These are phyloP conservation scores for Malus sylvestris DNA, from an alignment of 306 rosid genomes.

Conservation along the genomic window DNA sequence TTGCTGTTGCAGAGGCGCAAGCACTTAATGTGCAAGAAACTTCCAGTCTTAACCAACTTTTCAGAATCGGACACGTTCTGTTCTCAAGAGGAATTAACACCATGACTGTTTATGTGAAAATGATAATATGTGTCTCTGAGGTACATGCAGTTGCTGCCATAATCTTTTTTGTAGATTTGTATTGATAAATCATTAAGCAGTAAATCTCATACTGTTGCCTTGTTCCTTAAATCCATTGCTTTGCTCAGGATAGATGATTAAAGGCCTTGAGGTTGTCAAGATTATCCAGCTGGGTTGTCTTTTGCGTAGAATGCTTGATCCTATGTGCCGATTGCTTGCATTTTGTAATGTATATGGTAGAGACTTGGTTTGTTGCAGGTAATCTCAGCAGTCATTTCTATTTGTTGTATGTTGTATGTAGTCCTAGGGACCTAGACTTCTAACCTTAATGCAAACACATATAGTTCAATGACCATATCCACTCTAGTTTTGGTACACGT, in stretches of 20 bases:
- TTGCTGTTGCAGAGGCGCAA: conserved; percentile 85
- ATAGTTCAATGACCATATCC: background rate
- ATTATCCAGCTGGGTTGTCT: conserved; percentile 19
- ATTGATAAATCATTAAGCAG: background rate
- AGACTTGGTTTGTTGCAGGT: conserved; percentile 36
- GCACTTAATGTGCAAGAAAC: conserved; percentile 79
- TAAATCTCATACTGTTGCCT: background rate
- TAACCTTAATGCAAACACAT: conserved; percentile 2
- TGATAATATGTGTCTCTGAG: conserved; percentile 18
- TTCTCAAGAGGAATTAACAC: conserved; percentile 31
- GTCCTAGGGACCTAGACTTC: background rate
- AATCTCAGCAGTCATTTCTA: conserved; percentile 14
- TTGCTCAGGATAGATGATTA: conserved; percentile 21
- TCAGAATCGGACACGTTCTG: conserved; percentile 34
- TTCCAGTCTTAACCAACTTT: conserved; percentile 37
- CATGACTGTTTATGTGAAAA: conserved; percentile 12
- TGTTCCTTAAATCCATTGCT: conserved; percentile 8
- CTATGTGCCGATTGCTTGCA: conserved; percentile 26
- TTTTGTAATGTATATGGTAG: conserved; percentile 16
- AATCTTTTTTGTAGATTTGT: background rate
- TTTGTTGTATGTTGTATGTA: background rate
- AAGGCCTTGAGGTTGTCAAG: conserved; percentile 10
- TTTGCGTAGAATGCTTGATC: conserved; percentile 11
- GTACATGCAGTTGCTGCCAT: conserved; percentile 14
- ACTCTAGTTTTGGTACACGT: conserved; percentile 3